Evolutionary conservation across 192 early-diverging fungal genomes (phyloP).

Genomic region (Coemansia sp.): DNA sequence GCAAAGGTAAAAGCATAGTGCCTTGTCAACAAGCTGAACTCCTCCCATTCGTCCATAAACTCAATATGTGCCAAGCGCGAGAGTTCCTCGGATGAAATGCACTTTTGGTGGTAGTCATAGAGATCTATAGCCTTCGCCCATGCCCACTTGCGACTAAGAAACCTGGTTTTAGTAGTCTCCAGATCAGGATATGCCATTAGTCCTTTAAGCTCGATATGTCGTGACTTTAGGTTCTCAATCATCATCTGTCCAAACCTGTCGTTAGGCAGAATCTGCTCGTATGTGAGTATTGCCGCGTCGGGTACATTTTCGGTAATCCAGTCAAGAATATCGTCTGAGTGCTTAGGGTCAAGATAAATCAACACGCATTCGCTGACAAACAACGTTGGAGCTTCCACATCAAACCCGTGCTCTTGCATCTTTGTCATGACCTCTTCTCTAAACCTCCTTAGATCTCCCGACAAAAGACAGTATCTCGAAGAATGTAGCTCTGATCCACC

Average conservation of each 20-base stretch:
- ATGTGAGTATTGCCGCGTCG: slow-evolving; percentile 65
- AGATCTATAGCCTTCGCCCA: slow-evolving; percentile 59
- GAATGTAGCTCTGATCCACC: slow-evolving; percentile 76
- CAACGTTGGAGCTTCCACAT: slow-evolving; percentile 63
- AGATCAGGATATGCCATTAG: slow-evolving; percentile 70
- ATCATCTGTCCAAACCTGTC: slow-evolving; percentile 93
- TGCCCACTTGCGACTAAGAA: slow-evolving; percentile 59
- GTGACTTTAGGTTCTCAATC: slow-evolving; percentile 77
- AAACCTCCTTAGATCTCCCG: slow-evolving; percentile 80
- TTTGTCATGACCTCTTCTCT: slow-evolving; percentile 55
- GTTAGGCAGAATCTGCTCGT: slow-evolving; percentile 89
- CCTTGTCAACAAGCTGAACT: slow-evolving; percentile 74
- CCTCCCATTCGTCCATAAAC: slow-evolving; percentile 89
- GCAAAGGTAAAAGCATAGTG: slow-evolving; percentile 90
- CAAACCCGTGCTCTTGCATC: slow-evolving; percentile 55
- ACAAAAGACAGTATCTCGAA: slow-evolving; percentile 65
- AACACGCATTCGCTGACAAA: slow-evolving; percentile 94
- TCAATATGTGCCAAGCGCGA: slow-evolving; percentile 70
- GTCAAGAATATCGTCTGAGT: slow-evolving; percentile 66
- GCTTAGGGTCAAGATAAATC: slow-evolving; percentile 74
- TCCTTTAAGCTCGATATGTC: slow-evolving; percentile 77
- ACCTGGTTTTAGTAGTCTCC: slow-evolving; percentile 70
- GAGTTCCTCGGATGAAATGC: slow-evolving; percentile 17
- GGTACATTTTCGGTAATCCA: slow-evolving; percentile 61
- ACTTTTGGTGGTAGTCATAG: slow-evolving; percentile 25